These are phyloP conservation scores for Naegleria fowleri DNA, from an alignment of 208 protist species.

Conservation along the genomic window DNA sequence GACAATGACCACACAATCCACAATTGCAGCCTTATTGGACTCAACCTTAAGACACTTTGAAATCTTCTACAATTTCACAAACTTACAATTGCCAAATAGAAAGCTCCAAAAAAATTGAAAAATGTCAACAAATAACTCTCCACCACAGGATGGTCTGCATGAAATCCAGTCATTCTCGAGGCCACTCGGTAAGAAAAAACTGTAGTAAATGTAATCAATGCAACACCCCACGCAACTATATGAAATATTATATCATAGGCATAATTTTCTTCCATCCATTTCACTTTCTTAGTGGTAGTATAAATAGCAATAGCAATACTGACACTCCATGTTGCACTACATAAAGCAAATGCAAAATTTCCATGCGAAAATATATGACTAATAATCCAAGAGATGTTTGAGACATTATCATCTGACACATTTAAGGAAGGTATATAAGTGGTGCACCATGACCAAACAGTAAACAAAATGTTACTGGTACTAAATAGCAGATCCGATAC, in stretches of 20 bases:
- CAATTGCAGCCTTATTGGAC: neutral
- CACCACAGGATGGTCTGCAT: neutral
- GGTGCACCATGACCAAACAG: neutral
- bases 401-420: neutral
- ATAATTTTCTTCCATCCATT: neutral
- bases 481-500: neutral
- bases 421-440: neutral
- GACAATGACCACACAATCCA: neutral
- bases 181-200: neutral
- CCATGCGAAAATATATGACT: neutral
- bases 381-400: neutral
- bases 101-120: neutral
- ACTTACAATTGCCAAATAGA: neutral
- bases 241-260: neutral
- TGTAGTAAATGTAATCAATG: neutral
- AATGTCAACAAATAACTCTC: neutral
- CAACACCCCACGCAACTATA: neutral
- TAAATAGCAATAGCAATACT: neutral
- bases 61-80: neutral
- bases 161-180: neutral
- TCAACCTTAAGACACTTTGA: too few species aligned
- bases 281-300: neutral
- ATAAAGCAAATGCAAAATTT: neutral
- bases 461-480: neutral
- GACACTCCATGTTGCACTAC: neutral